phyloP scores from a whole-genome alignment of 148 eudicot species.

The Amaranthus hypochondriacus region DNA sequence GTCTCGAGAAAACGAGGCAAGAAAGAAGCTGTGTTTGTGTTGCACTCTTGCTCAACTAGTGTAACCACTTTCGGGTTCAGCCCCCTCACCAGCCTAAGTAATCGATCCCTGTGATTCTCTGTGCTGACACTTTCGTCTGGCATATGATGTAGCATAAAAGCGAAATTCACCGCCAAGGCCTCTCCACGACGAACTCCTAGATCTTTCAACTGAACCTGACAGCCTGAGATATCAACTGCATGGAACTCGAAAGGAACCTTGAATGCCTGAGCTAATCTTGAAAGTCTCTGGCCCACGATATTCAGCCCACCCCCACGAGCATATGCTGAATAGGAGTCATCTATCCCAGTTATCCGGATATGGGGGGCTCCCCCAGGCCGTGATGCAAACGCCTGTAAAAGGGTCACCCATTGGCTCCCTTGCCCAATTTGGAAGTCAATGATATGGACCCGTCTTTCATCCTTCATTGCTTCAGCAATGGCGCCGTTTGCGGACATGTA shows the following conservation, averaged over 20 bases:
- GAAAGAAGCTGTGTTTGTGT: slow-evolving; percentile 56
- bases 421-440: slow-evolving; percentile 60
- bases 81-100: slow-evolving; percentile 43
- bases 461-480: slow-evolving; percentile 63
- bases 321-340: slow-evolving; percentile 57
- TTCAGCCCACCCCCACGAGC: slow-evolving; percentile 63
- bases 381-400: slow-evolving; percentile 63
- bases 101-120: slow-evolving; percentile 51
- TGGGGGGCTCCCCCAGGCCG: slow-evolving; percentile 68
- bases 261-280: slow-evolving; percentile 43
- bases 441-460: slow-evolving; percentile 51
- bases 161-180: slow-evolving; percentile 57
- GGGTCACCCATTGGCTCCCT: slow-evolving; percentile 65
- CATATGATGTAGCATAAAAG: slow-evolving; percentile 61
- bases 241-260: slow-evolving; percentile 62
- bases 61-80: slow-evolving; percentile 60
- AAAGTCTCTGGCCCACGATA: slow-evolving; percentile 51
- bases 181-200: slow-evolving; percentile 43
- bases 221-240: slow-evolving; percentile 36
- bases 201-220: slow-evolving; percentile 31
- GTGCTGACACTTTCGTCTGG: slow-evolving; percentile 64
- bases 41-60: slow-evolving; percentile 61
- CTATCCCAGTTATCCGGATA: slow-evolving; percentile 57
- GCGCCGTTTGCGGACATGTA: slow-evolving; percentile 77
- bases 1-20: slow-evolving; percentile 56